These are phyloP conservation scores for Irpex rosettiformis DNA, from an alignment of 1,284 basidiomycete species.

Conservation along the genomic window DNA sequence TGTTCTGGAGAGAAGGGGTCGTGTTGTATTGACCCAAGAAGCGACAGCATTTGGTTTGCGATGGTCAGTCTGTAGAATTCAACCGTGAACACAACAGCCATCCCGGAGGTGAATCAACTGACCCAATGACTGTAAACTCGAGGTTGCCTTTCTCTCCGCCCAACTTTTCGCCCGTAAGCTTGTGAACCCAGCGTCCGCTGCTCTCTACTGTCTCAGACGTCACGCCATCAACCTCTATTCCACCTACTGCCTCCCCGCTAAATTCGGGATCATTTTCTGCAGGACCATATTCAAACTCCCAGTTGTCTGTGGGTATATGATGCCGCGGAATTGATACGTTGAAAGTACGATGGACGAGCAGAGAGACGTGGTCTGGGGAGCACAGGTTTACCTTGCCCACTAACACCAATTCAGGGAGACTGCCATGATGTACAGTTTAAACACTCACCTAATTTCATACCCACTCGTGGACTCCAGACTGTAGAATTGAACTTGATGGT, in stretches of 20 bases:
- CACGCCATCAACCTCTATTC: slow-evolving; percentile 25
- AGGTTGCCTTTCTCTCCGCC: slow-evolving; percentile 73
- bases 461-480: slow-evolving; percentile 87
- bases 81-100: too few relatives aligned
- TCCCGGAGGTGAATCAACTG: too few relatives aligned
- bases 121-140: slow-evolving; percentile 92
- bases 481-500: slow-evolving; percentile 79
- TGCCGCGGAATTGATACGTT: slow-evolving; percentile 94
- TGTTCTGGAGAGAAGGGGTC: slow-evolving; percentile 81
- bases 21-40: slow-evolving; percentile 85
- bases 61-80: slow-evolving; percentile 83
- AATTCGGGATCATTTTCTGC: slow-evolving; percentile 76
- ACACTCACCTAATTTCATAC: slow-evolving; percentile 82
- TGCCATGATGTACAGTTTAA: too few relatives aligned
- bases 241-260: slow-evolving; percentile 33
- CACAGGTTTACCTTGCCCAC: slow-evolving; percentile 87
- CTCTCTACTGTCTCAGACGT: slow-evolving; percentile 35
- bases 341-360: slow-evolving; percentile 93
- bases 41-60: slow-evolving; percentile 92
- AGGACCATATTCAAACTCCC: slow-evolving; percentile 85
- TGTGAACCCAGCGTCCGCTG: slow-evolving; percentile 82
- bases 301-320: slow-evolving; percentile 82
- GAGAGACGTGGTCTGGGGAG: slow-evolving; percentile 91
- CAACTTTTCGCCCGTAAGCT: slow-evolving; percentile 63
- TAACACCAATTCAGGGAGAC: too few relatives aligned